Evolutionary conservation across 768 basidiomycete genomes (phyloP).

Genomic region (Boletus barrowsii): DNA sequence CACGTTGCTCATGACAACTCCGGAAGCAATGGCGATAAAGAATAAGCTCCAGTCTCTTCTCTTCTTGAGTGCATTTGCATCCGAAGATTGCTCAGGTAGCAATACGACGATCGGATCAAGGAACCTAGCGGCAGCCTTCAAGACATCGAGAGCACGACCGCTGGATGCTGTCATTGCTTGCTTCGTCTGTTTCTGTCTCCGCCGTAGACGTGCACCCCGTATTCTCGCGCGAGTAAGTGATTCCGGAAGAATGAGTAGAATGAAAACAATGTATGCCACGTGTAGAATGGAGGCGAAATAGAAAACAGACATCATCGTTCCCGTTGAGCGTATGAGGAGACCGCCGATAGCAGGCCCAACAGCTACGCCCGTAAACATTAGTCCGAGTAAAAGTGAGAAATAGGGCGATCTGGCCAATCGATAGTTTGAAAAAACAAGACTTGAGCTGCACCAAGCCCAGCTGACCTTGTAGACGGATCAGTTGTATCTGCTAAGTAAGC

Average conservation of each 20-base stretch:
- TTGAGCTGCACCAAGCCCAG: background rate
- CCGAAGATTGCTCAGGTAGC: conserved; percentile 38
- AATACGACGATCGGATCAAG: conserved; percentile 71
- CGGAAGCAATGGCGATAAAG: conserved; percentile 52
- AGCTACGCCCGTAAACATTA: conserved; percentile 71
- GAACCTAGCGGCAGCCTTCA: conserved; percentile 54
- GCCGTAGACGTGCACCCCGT: conserved; percentile 19
- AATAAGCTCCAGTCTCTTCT: conserved; percentile 63
- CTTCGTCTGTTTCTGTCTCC: conserved; percentile 10
- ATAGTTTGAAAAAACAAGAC: conserved; percentile 1
- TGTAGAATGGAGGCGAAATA: conserved; percentile 58
- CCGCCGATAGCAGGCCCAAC: conserved; percentile 74
- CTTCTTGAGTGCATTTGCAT: conserved; percentile 39
- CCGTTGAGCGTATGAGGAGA: conserved; percentile 57
- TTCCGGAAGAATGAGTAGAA: conserved; percentile 72
- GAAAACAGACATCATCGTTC: conserved; percentile 61
- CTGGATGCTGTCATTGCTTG: background rate
- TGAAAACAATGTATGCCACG: conserved; percentile 43
- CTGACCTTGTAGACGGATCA: conserved; percentile 51
- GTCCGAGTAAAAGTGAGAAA: conserved; percentile 64
- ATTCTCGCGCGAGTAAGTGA: conserved; percentile 58
- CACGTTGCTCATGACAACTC: conserved; percentile 40
- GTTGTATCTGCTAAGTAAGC: conserved; percentile 73
- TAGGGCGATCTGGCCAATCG: conserved; percentile 48
- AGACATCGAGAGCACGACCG: conserved; percentile 5